Evolutionary conservation across 208 protist species (phyloP).

Genomic region (Endotrypanum monterogeii): DNA sequence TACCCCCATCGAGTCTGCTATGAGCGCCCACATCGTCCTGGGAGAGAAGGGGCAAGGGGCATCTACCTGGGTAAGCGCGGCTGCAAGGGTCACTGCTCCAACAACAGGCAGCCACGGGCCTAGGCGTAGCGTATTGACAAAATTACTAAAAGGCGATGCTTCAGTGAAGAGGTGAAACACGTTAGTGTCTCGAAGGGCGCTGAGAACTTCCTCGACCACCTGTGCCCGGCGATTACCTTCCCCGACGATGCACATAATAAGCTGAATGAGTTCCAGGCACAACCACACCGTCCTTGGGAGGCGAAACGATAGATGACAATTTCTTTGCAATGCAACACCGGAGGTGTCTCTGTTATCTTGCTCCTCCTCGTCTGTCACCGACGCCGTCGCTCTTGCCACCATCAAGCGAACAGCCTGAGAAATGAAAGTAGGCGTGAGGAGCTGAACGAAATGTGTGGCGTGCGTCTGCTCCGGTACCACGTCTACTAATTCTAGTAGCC

Average conservation of each 20-base stretch:
- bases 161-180: constrained; percentile 2
- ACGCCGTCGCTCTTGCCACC: neutral
- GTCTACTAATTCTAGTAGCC: constrained; percentile 5
- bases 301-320: neutral
- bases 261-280: neutral
- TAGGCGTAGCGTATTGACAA: neutral
- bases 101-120: neutral
- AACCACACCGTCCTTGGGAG: neutral
- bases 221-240: neutral
- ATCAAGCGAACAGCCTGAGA: constrained; percentile 5
- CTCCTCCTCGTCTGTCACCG: neutral
- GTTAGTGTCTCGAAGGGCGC: neutral
- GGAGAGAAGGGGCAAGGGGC: neutral
- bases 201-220: constrained; percentile 7
- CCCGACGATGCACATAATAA: neutral
- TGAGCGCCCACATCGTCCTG: constrained; percentile 1
- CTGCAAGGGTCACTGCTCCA: constrained; percentile 1
- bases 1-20: constrained; percentile 6
- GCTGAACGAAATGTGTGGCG: constrained; percentile 7
- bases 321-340: neutral
- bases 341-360: neutral
- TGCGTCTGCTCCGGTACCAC: neutral
- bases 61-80: constrained; percentile 7
- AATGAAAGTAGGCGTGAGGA: neutral
- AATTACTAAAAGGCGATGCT: neutral